These are phyloP conservation scores for Colletotrichum noveboracense DNA, from an alignment of 2,329 filamentous ascomycete species.

Conservation along the genomic window DNA sequence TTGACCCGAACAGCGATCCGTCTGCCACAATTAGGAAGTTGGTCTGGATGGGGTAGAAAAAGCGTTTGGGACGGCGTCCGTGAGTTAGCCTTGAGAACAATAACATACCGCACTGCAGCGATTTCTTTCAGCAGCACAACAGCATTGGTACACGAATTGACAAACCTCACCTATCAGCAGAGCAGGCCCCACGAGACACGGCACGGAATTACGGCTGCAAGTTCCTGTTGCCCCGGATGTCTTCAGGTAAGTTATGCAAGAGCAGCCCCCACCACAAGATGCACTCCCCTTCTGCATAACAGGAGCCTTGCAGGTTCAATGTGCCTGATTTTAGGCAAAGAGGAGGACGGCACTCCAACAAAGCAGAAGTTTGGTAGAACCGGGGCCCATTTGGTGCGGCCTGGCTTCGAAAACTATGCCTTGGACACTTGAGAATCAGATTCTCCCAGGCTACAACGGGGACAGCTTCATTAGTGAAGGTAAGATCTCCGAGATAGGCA, in stretches of 20 bases:
- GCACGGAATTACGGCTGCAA: constrained; percentile 12
- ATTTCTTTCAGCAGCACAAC: not conserved
- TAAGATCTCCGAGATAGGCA: not conserved
- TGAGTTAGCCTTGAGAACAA: constrained; percentile 20
- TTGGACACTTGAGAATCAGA: not conserved
- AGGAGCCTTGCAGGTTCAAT: not conserved
- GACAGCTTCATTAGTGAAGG: not conserved
- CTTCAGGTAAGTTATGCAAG: constrained; percentile 7
- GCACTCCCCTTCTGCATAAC: not conserved
- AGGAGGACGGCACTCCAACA: not conserved
- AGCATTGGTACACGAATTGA: constrained; percentile 6
- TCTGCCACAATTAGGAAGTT: not conserved
- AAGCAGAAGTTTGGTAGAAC: not conserved
- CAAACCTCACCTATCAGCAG: not conserved
- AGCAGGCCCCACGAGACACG: constrained; percentile 3
- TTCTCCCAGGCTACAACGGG: not conserved
- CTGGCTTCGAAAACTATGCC: not conserved
- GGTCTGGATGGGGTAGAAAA: not conserved
- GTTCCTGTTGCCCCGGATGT: not conserved
- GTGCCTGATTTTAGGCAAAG: not conserved
- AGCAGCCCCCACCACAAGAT: not conserved
- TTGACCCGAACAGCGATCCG: constrained; percentile 9
- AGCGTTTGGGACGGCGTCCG: not conserved
- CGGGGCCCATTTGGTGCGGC: not conserved
- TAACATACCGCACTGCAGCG: constrained; percentile 12